A percentile compares a stretch with the other conserved stretches of the same genome.
Evolutionary conservation across 2,329 filamentous ascomycete species (phyloP).

Genomic region (Cercospora sojina): DNA sequence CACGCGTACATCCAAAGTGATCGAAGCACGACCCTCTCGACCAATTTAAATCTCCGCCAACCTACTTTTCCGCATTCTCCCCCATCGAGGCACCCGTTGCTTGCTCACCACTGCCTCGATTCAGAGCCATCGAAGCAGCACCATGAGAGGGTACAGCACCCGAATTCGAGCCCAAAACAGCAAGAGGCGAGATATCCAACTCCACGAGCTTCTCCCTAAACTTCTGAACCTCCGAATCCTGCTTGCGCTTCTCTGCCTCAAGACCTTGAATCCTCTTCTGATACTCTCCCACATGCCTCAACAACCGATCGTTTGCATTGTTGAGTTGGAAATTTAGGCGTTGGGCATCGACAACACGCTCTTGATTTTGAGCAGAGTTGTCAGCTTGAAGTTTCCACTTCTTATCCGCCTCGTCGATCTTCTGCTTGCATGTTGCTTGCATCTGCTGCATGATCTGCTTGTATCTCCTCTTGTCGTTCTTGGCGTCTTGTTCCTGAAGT

Average conservation of each 20-base stretch:
- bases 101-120: background rate
- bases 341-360: conserved; percentile 1
- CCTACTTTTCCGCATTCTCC: background rate
- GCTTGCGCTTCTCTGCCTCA: conserved; percentile 5
- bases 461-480: background rate
- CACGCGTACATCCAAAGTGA: background rate
- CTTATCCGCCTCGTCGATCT: background rate
- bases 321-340: background rate
- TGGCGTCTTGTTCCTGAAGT: background rate
- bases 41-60: background rate
- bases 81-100: background rate
- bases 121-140: background rate
- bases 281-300: background rate
- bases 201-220: background rate
- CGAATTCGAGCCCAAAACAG: background rate
- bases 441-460: conserved; percentile 4
- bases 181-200: background rate
- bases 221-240: background rate
- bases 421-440: background rate
- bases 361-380: conserved; percentile 9
- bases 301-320: background rate
- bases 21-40: background rate
- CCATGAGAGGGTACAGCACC: background rate
- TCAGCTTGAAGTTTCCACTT: conserved; percentile 2
- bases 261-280: background rate